Conservation (phyloP, 1,139 yeast species). For the Insectozyma bohioensis region DNA sequence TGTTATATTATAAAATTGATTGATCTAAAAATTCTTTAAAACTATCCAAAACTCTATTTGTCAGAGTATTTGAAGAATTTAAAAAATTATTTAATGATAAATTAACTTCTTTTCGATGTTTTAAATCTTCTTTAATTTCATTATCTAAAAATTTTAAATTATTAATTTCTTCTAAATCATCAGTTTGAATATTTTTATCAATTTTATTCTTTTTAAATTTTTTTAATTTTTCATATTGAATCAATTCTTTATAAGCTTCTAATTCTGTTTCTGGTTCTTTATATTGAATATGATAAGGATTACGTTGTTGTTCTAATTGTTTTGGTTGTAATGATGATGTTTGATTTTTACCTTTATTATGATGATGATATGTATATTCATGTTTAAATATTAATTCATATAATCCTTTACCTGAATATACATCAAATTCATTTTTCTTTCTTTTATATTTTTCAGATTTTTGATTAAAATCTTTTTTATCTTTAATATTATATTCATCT, state of each 20-base stretch:
- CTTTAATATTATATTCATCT: neutral
- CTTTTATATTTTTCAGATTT: neutral
- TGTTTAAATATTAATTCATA: slow-evolving; percentile 6
- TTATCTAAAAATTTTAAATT: neutral
- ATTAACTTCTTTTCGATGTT: slow-evolving; percentile 3
- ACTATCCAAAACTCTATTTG: neutral
- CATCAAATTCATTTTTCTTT: neutral
- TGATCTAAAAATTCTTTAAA: slow-evolving; percentile 4
- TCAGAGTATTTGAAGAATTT: neutral
- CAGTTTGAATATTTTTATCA: slow-evolving; percentile 3
- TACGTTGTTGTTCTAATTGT: neutral
- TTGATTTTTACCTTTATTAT: neutral
- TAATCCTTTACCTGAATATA: slow-evolving; percentile 5
- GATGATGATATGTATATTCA: slow-evolving; percentile 5
- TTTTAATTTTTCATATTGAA: neutral
- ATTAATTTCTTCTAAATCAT: slow-evolving; percentile 2
- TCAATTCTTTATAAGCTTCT: too few species aligned
- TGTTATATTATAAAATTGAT: too few species aligned
- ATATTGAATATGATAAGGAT: neutral
- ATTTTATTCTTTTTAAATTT: neutral
- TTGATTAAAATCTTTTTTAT: neutral
- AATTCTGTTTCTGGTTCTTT: neutral
- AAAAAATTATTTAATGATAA: slow-evolving; percentile 2
- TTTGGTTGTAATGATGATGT: too few species aligned
- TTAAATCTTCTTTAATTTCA: neutral